Percentiles rank a stretch among this genome's conserved stretches.
These are phyloP conservation scores for Tylopilus sp. DNA, from an alignment of 768 basidiomycete species.

Conservation along the genomic window DNA sequence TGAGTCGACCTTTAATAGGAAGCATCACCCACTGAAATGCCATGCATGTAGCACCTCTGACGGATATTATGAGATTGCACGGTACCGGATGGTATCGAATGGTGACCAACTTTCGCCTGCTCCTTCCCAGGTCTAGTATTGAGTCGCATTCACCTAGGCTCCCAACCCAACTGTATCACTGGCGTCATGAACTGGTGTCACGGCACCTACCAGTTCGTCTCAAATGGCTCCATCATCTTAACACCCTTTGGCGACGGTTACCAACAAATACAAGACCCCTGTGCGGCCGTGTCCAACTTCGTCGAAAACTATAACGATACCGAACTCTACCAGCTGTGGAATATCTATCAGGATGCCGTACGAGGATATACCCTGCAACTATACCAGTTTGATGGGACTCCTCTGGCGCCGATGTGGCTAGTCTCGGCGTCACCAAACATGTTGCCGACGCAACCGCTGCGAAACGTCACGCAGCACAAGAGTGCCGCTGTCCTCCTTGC, in stretches of 20 bases:
- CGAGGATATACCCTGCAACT: constrained; percentile 70
- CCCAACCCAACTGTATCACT: constrained; percentile 84
- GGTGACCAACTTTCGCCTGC: constrained; percentile 41
- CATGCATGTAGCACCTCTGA: constrained; percentile 51
- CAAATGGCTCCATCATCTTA: constrained; percentile 80
- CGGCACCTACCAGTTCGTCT: constrained; percentile 62
- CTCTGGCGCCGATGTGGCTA: constrained; percentile 67
- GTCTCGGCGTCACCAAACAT: constrained; percentile 76
- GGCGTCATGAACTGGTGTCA: constrained; percentile 90
- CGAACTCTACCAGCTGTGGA: constrained; percentile 64
- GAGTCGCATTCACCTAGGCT: constrained; percentile 42
- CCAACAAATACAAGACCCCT: constrained; percentile 94
- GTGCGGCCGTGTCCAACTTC: constrained; percentile 84
- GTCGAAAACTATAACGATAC: constrained; percentile 80
- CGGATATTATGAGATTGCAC: constrained; percentile 83
- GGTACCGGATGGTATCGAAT: constrained; percentile 87
- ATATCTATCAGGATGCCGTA: constrained; percentile 63
- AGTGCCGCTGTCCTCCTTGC: constrained; percentile 11
- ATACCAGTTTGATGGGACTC: constrained; percentile 74
- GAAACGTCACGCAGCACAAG: constrained; percentile 42
- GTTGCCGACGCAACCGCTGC: constrained; percentile 70
- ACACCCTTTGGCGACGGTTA: constrained; percentile 81
- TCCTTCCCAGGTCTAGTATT: not conserved
- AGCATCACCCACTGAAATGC: not conserved
- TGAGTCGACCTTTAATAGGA: constrained; percentile 36